phyloP scores from a whole-genome alignment of 495 filamentous ascomycete species.

The Staphylotrichum tortipilum region DNA sequence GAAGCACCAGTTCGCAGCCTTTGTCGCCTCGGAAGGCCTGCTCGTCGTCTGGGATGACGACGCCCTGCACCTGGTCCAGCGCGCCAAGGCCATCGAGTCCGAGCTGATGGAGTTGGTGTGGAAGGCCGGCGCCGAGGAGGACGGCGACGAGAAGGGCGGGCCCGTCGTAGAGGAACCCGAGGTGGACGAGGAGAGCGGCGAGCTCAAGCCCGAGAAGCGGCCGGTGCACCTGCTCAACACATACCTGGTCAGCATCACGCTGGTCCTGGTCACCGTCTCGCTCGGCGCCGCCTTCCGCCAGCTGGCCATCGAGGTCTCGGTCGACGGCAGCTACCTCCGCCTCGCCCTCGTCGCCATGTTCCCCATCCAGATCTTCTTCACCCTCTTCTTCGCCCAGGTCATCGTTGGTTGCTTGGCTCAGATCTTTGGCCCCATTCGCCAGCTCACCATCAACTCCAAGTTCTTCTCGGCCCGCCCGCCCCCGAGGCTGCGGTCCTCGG shows the following conservation, averaged over 20 bases:
- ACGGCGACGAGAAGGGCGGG: slow-evolving; percentile 44
- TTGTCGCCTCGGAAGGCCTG: slow-evolving; percentile 57
- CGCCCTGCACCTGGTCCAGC: slow-evolving; percentile 53
- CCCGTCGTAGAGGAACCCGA: slow-evolving; percentile 38
- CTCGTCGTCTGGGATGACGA: slow-evolving; percentile 75
- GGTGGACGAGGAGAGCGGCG: slow-evolving; percentile 63
- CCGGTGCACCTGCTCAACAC: slow-evolving; percentile 60
- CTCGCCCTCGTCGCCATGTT: slow-evolving; percentile 53
- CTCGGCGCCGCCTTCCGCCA: slow-evolving; percentile 59
- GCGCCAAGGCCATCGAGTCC: slow-evolving; percentile 60
- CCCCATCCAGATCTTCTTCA: slow-evolving; percentile 72
- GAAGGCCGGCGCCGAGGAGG: slow-evolving; percentile 43
- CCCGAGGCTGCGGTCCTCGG: slow-evolving; percentile 41
- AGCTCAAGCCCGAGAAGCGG: slow-evolving; percentile 52
- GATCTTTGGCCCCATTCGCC: slow-evolving; percentile 62
- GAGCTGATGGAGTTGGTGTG: slow-evolving; percentile 69
- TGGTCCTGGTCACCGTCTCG: slow-evolving; percentile 52
- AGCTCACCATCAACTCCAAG: slow-evolving; percentile 65
- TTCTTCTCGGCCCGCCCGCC: slow-evolving; percentile 65
- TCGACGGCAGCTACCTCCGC: slow-evolving; percentile 53
- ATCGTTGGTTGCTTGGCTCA: slow-evolving; percentile 67
- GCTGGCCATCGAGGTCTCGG: slow-evolving; percentile 57
- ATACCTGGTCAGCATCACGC: slow-evolving; percentile 53
- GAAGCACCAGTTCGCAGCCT: slow-evolving; percentile 70
- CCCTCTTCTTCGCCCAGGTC: slow-evolving; percentile 67